These are phyloP conservation scores for Fusarium sp. DNA, from an alignment of 2,329 filamentous ascomycete species.

Conservation along the genomic window DNA sequence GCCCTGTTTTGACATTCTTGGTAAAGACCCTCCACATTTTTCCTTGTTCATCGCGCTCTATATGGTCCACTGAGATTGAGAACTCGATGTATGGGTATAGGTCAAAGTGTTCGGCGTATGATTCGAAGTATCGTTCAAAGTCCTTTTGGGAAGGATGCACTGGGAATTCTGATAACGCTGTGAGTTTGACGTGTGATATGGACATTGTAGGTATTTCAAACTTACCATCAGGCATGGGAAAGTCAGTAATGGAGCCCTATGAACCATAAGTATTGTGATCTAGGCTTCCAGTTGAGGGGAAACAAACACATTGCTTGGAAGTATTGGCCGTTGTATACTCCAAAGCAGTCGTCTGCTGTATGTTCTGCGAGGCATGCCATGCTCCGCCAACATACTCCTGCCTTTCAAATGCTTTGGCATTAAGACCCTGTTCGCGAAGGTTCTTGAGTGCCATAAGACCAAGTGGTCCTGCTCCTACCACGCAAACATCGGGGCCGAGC, in stretches of 20 bases:
- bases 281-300: no score
- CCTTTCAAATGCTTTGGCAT: slow-evolving; percentile 58
- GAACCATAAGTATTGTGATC: slow-evolving; percentile 7
- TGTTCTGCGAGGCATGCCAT: slow-evolving; percentile 56
- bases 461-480: slow-evolving; percentile 51
- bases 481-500: slow-evolving; percentile 46
- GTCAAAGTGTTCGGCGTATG: slow-evolving; percentile 52
- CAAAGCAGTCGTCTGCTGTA: slow-evolving; percentile 54
- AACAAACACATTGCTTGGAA: slow-evolving; percentile 50
- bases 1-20: slow-evolving; percentile 41
- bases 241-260: slow-evolving; percentile 53
- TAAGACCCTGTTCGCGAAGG: slow-evolving; percentile 59
- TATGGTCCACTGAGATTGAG: slow-evolving; percentile 44
- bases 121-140: slow-evolving; percentile 52
- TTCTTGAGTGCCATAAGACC: slow-evolving; percentile 59
- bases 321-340: slow-evolving; percentile 49
- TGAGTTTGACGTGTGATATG: slow-evolving; percentile 1
- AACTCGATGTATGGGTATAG: slow-evolving; percentile 48
- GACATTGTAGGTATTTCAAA: background rate
- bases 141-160: slow-evolving; percentile 47
- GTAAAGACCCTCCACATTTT: slow-evolving; percentile 50
- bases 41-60: slow-evolving; percentile 46
- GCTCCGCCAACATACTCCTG: slow-evolving; percentile 58
- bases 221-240: slow-evolving; percentile 51
- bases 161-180: slow-evolving; percentile 28